A percentile compares a stretch with the other conserved stretches of the same genome.
phyloP scores from a whole-genome alignment of 106 monocot genomes.

The Allium sativum region DNA sequence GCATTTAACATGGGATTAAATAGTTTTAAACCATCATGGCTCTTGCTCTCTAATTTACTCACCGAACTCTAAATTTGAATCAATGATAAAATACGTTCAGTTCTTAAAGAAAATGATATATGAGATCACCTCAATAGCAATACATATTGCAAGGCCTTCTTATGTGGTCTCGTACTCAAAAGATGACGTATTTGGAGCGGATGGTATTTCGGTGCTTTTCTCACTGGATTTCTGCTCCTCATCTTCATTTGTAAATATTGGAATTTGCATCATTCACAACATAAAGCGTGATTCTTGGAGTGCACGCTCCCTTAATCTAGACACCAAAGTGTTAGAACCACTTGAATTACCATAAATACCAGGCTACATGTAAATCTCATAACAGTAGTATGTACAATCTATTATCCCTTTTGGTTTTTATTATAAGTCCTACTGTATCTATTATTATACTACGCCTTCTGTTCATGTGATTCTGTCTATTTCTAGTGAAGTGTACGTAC shows the following conservation, averaged over 20 bases:
- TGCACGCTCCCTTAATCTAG: slow-evolving; percentile 65
- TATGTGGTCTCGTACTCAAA: slow-evolving; percentile 40
- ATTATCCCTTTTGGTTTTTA: too few relatives aligned
- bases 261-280: slow-evolving; percentile 89
- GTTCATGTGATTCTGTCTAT: too few relatives aligned
- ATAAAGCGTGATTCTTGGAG: slow-evolving; percentile 63
- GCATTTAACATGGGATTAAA: not conserved
- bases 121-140: slow-evolving; percentile 66
- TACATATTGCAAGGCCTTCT: slow-evolving; percentile 86
- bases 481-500: too few relatives aligned
- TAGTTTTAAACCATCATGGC: not conserved
- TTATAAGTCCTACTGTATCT: too few relatives aligned
- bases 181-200: slow-evolving; percentile 14
- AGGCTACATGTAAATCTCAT: slow-evolving; percentile 87
- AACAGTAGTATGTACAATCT: slow-evolving; percentile 68
- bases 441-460: too few relatives aligned
- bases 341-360: slow-evolving; percentile 69
- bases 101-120: not conserved
- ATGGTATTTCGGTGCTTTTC: slow-evolving; percentile 11
- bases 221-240: slow-evolving; percentile 20
- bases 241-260: slow-evolving; percentile 31
- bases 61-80: too few relatives aligned
- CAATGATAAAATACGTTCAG: too few relatives aligned
- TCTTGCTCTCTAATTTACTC: too few relatives aligned
- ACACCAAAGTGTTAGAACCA: slow-evolving; percentile 30